Base-by-base conservation (phyloP, 768 basidiomycete genomes). In the Suillus subluteus region DNA sequence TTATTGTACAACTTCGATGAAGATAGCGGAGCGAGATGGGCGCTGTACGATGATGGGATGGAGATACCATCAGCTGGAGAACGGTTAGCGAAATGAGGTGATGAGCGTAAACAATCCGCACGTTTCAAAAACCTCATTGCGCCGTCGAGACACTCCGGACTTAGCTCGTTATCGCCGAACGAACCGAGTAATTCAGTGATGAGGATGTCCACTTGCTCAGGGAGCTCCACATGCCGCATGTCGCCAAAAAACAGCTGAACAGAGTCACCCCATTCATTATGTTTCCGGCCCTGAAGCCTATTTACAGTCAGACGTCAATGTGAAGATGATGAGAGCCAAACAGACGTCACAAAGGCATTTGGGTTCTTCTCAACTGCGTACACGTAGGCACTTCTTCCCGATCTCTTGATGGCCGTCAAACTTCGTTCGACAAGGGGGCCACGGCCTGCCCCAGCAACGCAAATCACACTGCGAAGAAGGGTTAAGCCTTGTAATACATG, bases 121-220 rank as follows among this genome's bases (percentile, higher is more conserved):
- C 95, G 84, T 83, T 98, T 97, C 74, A 99, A 81, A 75, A 95
- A 96, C 58, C 97, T 83, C 87, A 91, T 88, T 11, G 95, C 96
- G 15, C 98, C 98, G 75, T 99, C 98, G 43, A 99, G 82, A 79
- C 98, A 99, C 78, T 99, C 98, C 0, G 98, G 98, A 74, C 95
- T 96, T 58, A 99, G 87, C 76, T 99, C 98, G 67, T 99, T 99
- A 79, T 99, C 98, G 2, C 97, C 98, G 80, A 99, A 99, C 5
- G 95, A 96, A 4, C 98, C 98, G 72, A 99, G 79, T 26, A 99
- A 86, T 77, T 99, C 98, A 80, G 93, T 97, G 73, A 99, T 91
- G 66, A 99, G 81, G 68, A 99, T 94, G 77, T 99, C 98, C 37
- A 88, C 95, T 70, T 86, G 84, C 71, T 98, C 94, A 6, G 97